A percentile compares a stretch with the other conserved stretches of the same genome.
phyloP scores from a whole-genome alignment of 2,329 filamentous ascomycete species.

The Lizonia empirigonia region DNA sequence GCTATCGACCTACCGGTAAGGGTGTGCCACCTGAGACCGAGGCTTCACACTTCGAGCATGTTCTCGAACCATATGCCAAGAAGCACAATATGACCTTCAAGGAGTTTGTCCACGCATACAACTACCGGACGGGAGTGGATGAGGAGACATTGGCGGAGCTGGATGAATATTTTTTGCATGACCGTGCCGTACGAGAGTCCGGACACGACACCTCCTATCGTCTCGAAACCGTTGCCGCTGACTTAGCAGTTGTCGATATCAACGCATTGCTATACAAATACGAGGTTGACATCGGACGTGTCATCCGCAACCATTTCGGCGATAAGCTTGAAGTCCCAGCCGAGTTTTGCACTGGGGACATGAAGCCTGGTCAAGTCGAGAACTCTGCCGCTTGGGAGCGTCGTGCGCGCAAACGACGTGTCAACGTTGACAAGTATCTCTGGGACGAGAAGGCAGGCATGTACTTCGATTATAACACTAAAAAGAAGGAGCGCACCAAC shows the following conservation, averaged over 20 bases:
- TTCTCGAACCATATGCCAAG: conserved; percentile 79
- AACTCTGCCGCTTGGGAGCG: conserved; percentile 90
- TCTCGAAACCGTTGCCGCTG: conserved; percentile 77
- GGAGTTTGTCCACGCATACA: conserved; percentile 89
- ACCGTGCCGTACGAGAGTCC: conserved; percentile 92
- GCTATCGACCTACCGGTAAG: conserved; percentile 81
- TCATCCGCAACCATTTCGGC: conserved; percentile 81
- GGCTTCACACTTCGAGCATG: conserved; percentile 81
- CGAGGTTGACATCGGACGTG: conserved; percentile 87
- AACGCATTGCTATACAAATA: conserved; percentile 98
- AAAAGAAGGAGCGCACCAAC: conserved; percentile 75
- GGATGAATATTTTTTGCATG: conserved; percentile 94
- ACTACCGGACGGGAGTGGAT: conserved; percentile 67
- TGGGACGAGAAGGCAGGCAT: conserved; percentile 93
- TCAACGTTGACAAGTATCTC: conserved; percentile 87
- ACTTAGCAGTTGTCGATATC: conserved; percentile 90
- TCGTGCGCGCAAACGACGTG: conserved; percentile 80
- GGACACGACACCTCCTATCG: conserved; percentile 97
- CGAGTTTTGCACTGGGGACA: conserved; percentile 75
- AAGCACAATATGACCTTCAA: conserved; percentile 83
- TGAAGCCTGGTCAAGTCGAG: conserved; percentile 71
- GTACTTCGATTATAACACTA: conserved; percentile 97
- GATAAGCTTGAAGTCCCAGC: conserved; percentile 81
- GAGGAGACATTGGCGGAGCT: conserved; percentile 73
- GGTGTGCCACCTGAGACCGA: conserved; percentile 94